A percentile compares a stretch with the other conserved stretches of the same genome.
Evolutionary conservation across 169 alveolate genomes (phyloP).

Genomic region (Fabrea salina): DNA sequence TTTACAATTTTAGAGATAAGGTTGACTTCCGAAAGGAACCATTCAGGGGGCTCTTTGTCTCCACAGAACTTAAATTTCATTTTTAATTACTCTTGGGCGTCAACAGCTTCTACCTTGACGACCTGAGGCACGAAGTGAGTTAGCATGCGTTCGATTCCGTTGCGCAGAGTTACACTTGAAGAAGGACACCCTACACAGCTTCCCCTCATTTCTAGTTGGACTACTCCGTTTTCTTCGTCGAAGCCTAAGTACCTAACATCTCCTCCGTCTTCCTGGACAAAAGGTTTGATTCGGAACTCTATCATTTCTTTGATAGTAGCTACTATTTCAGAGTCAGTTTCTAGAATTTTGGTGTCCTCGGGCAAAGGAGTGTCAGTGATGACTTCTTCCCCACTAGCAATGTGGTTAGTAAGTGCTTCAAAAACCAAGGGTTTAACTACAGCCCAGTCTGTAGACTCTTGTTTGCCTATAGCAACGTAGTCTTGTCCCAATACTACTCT

Average conservation of each 20-base stretch:
- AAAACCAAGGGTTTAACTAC: constrained; percentile 61
- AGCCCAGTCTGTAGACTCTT: constrained; percentile 61
- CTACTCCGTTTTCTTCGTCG: constrained; percentile 75
- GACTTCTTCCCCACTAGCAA: constrained; percentile 42
- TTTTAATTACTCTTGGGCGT: background rate
- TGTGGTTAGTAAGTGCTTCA: constrained; percentile 57
- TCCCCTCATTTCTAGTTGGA: constrained; percentile 76
- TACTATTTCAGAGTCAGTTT: constrained; percentile 65
- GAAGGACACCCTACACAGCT: constrained; percentile 86
- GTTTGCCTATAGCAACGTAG: constrained; percentile 63
- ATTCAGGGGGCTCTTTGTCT: constrained; percentile 36
- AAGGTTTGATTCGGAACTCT: constrained; percentile 69
- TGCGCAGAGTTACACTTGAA: constrained; percentile 67
- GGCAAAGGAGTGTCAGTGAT: constrained; percentile 48
- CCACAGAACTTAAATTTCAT: constrained; percentile 35
- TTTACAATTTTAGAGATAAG: constrained; percentile 11
- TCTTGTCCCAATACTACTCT: constrained; percentile 69
- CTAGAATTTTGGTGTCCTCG: constrained; percentile 57
- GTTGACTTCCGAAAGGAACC: constrained; percentile 20
- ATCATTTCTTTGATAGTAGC: constrained; percentile 72
- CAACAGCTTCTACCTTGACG: constrained; percentile 57
- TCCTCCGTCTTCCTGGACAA: constrained; percentile 85
- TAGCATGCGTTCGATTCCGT: constrained; percentile 82
- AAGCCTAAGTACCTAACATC: constrained; percentile 73
- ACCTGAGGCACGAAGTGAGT: constrained; percentile 78